Conservation (phyloP, 257 asterid genomes). For the Solanum rostratum region DNA sequence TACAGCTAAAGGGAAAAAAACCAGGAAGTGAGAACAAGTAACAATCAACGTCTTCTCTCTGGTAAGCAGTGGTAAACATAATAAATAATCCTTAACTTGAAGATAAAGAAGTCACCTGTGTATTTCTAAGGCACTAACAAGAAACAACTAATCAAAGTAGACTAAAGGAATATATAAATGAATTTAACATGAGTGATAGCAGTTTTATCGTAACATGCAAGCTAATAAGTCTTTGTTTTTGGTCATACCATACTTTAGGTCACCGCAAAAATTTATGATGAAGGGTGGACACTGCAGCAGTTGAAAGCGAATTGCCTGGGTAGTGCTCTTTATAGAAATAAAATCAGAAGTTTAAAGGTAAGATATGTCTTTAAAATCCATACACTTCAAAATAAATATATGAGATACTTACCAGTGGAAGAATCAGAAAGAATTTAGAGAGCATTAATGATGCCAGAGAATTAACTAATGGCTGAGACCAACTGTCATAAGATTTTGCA, state of each 20-base stretch:
- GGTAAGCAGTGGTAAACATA: background rate
- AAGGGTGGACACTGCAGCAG: constrained; percentile 78
- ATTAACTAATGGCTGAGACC: constrained; percentile 55
- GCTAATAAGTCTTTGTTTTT: background rate
- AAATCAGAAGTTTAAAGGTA: background rate
- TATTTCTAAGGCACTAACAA: background rate
- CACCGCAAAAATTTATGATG: constrained; percentile 66
- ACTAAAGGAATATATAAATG: background rate
- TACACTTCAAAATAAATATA: background rate
- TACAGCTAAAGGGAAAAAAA: constrained; percentile 23
- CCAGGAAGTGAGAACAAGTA: background rate
- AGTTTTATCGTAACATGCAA: background rate
- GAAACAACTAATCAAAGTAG: background rate
- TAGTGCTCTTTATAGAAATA: constrained; percentile 44
- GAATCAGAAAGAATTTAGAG: constrained; percentile 72
- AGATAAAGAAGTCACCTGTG: background rate
- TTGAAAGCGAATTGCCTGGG: constrained; percentile 74
- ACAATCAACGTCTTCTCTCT: background rate
- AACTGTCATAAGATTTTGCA: constrained; percentile 42
- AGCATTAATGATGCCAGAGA: constrained; percentile 63
- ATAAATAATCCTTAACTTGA: background rate
- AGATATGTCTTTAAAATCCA: background rate
- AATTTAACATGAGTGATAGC: background rate
- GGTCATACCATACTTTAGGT: constrained; percentile 72
- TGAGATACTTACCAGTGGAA: constrained; percentile 58